These are phyloP conservation scores for Otatea glauca DNA, from an alignment of 176 grass and related monocot species.

Conservation along the genomic window DNA sequence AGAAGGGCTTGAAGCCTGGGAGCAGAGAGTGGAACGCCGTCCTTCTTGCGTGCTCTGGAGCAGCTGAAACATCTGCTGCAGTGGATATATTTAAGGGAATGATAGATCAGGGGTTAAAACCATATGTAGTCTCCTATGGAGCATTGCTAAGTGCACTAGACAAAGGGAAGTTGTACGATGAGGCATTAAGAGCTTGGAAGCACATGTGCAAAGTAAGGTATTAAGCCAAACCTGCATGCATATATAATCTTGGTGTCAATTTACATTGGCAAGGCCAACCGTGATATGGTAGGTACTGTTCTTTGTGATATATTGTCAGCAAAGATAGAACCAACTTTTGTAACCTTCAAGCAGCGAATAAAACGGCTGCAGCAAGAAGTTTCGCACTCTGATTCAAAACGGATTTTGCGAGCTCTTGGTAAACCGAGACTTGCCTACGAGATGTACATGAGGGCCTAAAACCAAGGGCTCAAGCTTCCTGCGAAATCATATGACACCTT, in stretches of 20 bases:
- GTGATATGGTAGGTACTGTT: constrained; percentile 59
- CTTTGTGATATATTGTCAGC: constrained; percentile 65
- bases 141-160: constrained; percentile 76
- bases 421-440: constrained; percentile 84
- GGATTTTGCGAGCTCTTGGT: constrained; percentile 67
- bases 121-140: constrained; percentile 70
- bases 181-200: constrained; percentile 70
- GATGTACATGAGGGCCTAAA: constrained; percentile 68
- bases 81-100: constrained; percentile 78
- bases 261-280: constrained; percentile 68
- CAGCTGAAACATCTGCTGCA: constrained; percentile 64
- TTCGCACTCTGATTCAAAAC: too few relatives aligned
- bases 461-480: constrained; percentile 65
- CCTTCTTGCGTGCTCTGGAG: constrained; percentile 86
- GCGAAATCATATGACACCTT: constrained; percentile 72
- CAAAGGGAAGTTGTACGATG: constrained; percentile 80
- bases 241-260: constrained; percentile 81
- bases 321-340: constrained; percentile 68
- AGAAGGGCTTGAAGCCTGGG: constrained; percentile 76
- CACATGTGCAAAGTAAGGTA: constrained; percentile 81
- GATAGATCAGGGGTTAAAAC: constrained; percentile 71
- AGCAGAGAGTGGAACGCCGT: constrained; percentile 85
- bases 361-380: too few relatives aligned
- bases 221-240: constrained; percentile 77
- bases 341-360: too few relatives aligned